These are phyloP conservation scores for Thraustochytrium striatum DNA, from an alignment of 352 stramenopile species.

Conservation along the genomic window DNA sequence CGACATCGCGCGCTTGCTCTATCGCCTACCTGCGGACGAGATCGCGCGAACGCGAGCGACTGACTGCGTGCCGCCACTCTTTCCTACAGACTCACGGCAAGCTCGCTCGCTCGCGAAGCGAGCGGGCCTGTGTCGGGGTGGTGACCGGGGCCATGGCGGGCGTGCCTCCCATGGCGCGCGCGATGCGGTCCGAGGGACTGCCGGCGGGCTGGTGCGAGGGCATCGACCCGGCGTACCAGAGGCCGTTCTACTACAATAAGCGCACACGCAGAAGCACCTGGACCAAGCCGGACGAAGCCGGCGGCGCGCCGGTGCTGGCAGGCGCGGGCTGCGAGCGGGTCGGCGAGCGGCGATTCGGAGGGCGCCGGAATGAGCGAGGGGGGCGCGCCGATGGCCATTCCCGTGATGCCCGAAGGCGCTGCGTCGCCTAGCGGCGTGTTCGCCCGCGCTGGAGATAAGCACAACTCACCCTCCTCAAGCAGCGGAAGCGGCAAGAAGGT, in stretches of 20 bases:
- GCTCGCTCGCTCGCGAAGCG: too few relatives aligned
- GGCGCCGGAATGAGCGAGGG: background rate
- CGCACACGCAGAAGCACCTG: slow-evolving; percentile 43
- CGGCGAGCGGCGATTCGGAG: background rate
- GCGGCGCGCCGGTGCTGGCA: background rate
- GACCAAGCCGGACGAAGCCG: slow-evolving; percentile 4
- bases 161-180: too few relatives aligned
- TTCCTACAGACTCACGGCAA: too few relatives aligned
- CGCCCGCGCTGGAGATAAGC: background rate
- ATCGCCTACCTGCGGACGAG: too few relatives aligned
- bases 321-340: background rate
- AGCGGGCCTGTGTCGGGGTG: too few relatives aligned
- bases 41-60: too few relatives aligned
- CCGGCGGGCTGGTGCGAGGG: slow-evolving; percentile 27
- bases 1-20: too few relatives aligned
- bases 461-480: background rate
- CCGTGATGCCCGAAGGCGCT: background rate
- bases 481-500: background rate
- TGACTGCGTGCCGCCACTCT: too few relatives aligned
- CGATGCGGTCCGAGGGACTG: too few relatives aligned
- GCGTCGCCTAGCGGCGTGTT: background rate
- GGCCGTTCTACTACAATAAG: slow-evolving; percentile 48
- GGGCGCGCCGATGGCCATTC: background rate
- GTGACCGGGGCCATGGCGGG: too few relatives aligned
- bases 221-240: slow-evolving; percentile 21